Evolutionary conservation across 1,284 basidiomycete genomes (phyloP).

Genomic region (Albatrellus sp.): DNA sequence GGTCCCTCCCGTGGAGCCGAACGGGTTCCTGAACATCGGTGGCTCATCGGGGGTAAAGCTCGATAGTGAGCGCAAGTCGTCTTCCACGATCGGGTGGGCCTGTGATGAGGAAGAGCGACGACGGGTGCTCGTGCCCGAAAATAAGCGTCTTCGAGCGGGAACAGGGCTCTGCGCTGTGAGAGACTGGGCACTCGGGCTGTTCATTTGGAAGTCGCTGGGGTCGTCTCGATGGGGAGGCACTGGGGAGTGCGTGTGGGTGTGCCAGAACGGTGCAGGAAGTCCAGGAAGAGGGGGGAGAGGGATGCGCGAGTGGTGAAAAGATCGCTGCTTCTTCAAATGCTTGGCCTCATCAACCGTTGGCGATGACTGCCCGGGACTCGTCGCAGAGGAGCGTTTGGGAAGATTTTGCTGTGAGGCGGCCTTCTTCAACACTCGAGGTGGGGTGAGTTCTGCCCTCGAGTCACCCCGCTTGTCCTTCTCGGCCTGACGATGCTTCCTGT

Average conservation of each 20-base stretch:
- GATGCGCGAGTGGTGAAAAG: conserved; percentile 24
- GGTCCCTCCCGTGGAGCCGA: conserved; percentile 13
- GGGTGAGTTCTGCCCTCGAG: conserved; percentile 11
- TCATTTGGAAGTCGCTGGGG: conserved; percentile 5
- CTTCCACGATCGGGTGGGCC: conserved; percentile 28
- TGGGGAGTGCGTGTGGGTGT: conserved; percentile 13
- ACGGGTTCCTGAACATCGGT: conserved; percentile 12
- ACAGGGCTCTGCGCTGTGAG: conserved; percentile 10
- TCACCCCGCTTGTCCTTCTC: too few relatives aligned
- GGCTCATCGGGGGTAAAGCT: conserved; percentile 23
- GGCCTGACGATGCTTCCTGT: too few relatives aligned
- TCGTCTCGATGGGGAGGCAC: background rate
- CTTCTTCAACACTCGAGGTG: conserved; percentile 38
- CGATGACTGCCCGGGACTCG: conserved; percentile 9
- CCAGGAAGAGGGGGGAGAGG: conserved; percentile 20
- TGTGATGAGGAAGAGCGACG: conserved; percentile 40
- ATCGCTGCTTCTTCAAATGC: conserved; percentile 22
- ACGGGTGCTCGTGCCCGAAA: conserved; percentile 37
- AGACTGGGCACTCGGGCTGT: conserved; percentile 3
- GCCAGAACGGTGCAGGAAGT: conserved; percentile 17
- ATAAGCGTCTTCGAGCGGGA: conserved; percentile 39
- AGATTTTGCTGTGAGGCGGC: conserved; percentile 45
- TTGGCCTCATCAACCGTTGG: conserved; percentile 13
- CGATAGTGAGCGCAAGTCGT: conserved; percentile 37
- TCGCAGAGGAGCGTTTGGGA: conserved; percentile 19